phyloP scores from a whole-genome alignment of 371 early-diverging fungal genomes.

The Syncephalastrum racemosum region DNA sequence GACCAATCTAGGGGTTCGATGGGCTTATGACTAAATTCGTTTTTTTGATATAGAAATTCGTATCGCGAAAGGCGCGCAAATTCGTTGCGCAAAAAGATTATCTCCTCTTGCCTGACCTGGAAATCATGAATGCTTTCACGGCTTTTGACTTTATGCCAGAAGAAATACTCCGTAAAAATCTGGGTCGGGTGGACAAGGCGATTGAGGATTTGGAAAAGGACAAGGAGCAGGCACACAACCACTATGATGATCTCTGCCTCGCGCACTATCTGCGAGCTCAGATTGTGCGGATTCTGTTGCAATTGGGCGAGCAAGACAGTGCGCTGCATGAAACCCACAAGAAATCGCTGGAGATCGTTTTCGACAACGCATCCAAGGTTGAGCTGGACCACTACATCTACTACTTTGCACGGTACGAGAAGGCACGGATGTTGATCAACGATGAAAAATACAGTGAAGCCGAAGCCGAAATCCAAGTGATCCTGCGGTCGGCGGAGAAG shows the following conservation, averaged over 20 bases:
- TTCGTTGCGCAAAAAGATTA: constrained; percentile 57
- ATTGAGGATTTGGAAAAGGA: constrained; percentile 35
- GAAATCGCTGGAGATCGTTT: constrained; percentile 19
- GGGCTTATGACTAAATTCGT: neutral
- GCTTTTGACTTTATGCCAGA: constrained; percentile 60
- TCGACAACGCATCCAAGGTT: constrained; percentile 24
- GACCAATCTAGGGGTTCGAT: neutral
- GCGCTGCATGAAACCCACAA: constrained; percentile 15
- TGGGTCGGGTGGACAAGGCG: constrained; percentile 47
- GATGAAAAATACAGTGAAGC: constrained; percentile 45
- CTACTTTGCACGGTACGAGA: constrained; percentile 59
- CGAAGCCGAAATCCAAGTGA: constrained; percentile 41
- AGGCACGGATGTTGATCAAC: constrained; percentile 45
- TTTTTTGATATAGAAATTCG: constrained; percentile 61
- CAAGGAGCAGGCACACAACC: constrained; percentile 18
- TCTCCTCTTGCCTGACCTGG: constrained; percentile 67
- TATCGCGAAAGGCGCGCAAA: constrained; percentile 71
- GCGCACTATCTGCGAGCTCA: constrained; percentile 54
- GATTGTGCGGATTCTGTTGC: constrained; percentile 19
- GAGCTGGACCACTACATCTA: constrained; percentile 63
- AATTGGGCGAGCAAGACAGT: constrained; percentile 7
- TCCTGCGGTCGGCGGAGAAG: constrained; percentile 36
- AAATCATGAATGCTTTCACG: constrained; percentile 64
- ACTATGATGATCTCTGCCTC: constrained; percentile 71
- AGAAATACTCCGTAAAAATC: constrained; percentile 34